Base-by-base conservation (phyloP, 73 alveolate genomes). In the Paramecium caudatum region DNA sequence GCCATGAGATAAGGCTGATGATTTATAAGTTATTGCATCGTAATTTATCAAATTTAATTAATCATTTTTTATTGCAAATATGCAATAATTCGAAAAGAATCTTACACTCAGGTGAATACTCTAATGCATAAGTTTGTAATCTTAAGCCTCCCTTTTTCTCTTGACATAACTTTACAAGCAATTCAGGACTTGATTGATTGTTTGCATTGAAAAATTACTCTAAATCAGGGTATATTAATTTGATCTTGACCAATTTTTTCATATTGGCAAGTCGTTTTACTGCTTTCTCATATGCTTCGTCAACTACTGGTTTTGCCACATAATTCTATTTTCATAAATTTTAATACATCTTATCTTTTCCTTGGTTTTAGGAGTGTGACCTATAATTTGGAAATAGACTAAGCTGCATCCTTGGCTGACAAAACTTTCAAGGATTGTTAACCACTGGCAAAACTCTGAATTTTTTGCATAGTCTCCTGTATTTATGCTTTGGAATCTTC, bases 1-100 rank as follows among this genome's bases (percentile, higher is more conserved):
- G 90, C 47, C 30, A 92, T 91, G 13, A 97, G 91, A 74, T 94
- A 95, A 13, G 36, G 47, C 34, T 48, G 62, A 78, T 97, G 99
- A 48, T 91, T 90, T 21, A 93, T 96, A 61, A 37, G 69, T 45
- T 74, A 39, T 74, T 37, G 43, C 88, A 74, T 74, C 88, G 88
- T 74, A 74, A 41, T 74, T 74, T 15, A 74, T 74, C 88, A 74
- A 74, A 74, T 68, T 68, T 68, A n/a, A n/a, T n/a, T n/a, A n/a
- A n/a, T n/a, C n/a, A n/a, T n/a, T n/a, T n/a, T 46, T 46, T 3
- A 23, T 23, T 55, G 46, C 80, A 55, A 4, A 65, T 65, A 3
- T 65, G 21, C 27, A 65, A 8, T 21, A 65, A 33, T 65, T 65
- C 47, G 15, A 65, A 65, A 13, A 65, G 17, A 32, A 1, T 1